Evolutionary conservation across 805 yeast genomes (phyloP), one percentile per base, ranked within the genome.

Genomic region (Metschnikowia noctiluminum): DNA sequence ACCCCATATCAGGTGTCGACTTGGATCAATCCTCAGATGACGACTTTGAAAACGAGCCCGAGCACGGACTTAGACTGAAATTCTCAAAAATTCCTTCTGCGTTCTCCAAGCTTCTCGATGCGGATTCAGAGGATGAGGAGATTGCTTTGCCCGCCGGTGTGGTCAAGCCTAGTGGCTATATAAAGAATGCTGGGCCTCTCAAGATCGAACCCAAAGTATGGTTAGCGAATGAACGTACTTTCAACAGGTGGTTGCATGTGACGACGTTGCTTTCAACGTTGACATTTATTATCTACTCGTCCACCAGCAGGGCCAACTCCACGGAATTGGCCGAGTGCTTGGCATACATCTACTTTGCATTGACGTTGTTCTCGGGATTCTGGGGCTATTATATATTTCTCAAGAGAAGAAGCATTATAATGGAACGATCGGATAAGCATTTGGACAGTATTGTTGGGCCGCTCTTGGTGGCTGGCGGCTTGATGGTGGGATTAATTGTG

Each of bases 181-280:
- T 92, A 59, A 87, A 91, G 62, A 90, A 90, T 65, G 84, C 91
- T 28, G 96, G 97, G 7, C 94, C 97, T 1, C 81, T 90, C 48
- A 90, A 87, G 68, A 91, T 94, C 50, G 99, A 94, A 72, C 95
- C 98, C 30, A 94, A 94, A 64, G 99, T 94, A 12, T 94, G 98
- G 97, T 77, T 94, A 55, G 99, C 99, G 28, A 94, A 94, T 63
- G 99, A 94, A 72, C 85, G 99, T 67, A 94, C 99, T 3, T 92
- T 91, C 72, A 85, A 89, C 74, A 81, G 95, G 68, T 94, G 99
- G 99, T 75, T 94, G 56, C 90, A 86, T 55, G 92, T 92, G 21
- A 87, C 96, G 12, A 82, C 95, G 0, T 73, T 94, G 63, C 76
- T 94, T 57, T 83, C 96, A 16, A 84, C 91, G 0, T 71, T 94